These are phyloP conservation scores for Acmispon strigosus DNA, from an alignment of 306 rosid species.

Conservation along the genomic window DNA sequence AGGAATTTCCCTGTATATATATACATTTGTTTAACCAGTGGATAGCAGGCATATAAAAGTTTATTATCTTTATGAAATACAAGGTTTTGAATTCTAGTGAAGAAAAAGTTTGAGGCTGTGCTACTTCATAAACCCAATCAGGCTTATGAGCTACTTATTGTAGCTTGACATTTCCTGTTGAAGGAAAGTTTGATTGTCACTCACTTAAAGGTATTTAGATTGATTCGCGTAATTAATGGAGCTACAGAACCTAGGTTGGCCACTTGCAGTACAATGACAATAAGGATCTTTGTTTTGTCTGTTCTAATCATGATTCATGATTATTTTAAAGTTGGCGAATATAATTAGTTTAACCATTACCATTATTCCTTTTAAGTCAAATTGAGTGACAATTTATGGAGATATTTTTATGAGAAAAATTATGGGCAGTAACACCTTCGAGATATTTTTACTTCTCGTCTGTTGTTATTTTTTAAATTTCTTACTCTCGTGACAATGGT, in stretches of 20 bases:
- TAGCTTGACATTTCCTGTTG: background rate
- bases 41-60: too few species aligned
- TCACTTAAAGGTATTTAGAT: background rate
- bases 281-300: background rate
- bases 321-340: background rate
- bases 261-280: background rate
- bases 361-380: background rate
- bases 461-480: background rate
- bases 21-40: too few species aligned
- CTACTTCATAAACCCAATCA: too few species aligned
- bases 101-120: background rate
- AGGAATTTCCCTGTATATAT: background rate
- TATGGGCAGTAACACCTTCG: background rate
- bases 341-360: background rate
- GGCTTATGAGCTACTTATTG: background rate
- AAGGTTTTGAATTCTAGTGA: too few species aligned
- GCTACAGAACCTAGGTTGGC: background rate
- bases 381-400: background rate
- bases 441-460: conserved; percentile 6
- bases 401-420: background rate
- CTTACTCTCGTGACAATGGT: background rate
- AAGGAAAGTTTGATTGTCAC: background rate
- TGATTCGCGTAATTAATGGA: background rate
- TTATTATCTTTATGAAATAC: too few species aligned
- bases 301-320: conserved; percentile 1